These are phyloP conservation scores for Coemansia sp. DNA, from an alignment of 192 early-diverging fungal species.

Conservation along the genomic window DNA sequence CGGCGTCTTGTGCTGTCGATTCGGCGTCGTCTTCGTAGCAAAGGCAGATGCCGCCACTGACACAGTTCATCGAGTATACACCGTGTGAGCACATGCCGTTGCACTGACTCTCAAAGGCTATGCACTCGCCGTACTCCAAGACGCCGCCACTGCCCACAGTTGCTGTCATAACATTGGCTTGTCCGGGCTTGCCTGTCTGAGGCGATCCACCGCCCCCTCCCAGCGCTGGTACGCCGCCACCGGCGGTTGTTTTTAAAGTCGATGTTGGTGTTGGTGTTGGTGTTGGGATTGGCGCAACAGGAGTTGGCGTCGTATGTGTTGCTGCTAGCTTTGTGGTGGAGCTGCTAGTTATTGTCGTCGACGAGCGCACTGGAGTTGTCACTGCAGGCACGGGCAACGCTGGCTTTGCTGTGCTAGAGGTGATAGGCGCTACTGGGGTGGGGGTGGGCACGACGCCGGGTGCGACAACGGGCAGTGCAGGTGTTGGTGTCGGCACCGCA, in stretches of 20 bases:
- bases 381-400: not conserved
- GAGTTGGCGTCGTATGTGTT: not conserved
- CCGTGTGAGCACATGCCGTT: constrained; percentile 35
- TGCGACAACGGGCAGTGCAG: not conserved
- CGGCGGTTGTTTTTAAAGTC: not conserved
- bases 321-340: not conserved
- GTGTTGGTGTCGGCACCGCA: not conserved
- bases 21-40: constrained; percentile 35
- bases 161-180: constrained; percentile 38
- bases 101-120: constrained; percentile 49
- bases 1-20: constrained; percentile 4
- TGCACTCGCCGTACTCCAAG: constrained; percentile 41
- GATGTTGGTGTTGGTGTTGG: constrained; percentile 3
- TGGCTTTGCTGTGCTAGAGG: constrained; percentile 2
- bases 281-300: not conserved
- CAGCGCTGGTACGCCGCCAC: constrained; percentile 22
- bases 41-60: constrained; percentile 40
- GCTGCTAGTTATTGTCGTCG: constrained; percentile 1
- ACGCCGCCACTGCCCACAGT: constrained; percentile 39
- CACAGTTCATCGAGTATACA: constrained; percentile 44
- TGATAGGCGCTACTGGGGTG: not conserved
- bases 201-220: constrained; percentile 31
- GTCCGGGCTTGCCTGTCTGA: constrained; percentile 1
- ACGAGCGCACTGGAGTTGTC: not conserved
- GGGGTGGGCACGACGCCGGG: not conserved